A percentile compares a stretch with the other conserved stretches of the same genome.
phyloP scores from a whole-genome alignment of 352 stramenopile genomes.

The Poterioochromonas sp. region DNA sequence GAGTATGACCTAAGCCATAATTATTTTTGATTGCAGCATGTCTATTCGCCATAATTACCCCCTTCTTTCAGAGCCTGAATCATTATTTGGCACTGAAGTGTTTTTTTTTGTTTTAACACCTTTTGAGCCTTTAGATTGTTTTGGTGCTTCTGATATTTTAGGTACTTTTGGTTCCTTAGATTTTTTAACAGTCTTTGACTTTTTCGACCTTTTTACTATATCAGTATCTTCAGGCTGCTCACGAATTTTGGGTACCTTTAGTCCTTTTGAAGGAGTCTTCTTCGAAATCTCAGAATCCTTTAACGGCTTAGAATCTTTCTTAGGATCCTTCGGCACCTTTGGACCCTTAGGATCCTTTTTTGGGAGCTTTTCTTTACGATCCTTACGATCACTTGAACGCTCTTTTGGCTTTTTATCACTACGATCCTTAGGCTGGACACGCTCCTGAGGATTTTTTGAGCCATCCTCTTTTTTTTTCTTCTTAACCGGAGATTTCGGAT shows the following conservation, averaged over 20 bases:
- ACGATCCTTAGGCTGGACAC: conserved; percentile 29
- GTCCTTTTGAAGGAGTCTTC: conserved; percentile 30
- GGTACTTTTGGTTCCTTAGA: conserved; percentile 30
- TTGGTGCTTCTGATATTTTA: conserved; percentile 31
- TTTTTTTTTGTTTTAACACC: conserved; percentile 32
- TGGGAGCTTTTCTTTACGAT: conserved; percentile 30
- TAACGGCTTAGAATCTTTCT: conserved; percentile 31
- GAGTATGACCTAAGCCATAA: conserved; percentile 30
- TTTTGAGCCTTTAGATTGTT: conserved; percentile 31
- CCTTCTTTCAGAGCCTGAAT: conserved; percentile 30
- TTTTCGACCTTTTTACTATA: conserved; percentile 32
- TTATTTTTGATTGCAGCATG: conserved; percentile 31
- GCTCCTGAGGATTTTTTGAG: conserved; percentile 30
- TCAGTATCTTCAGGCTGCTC: conserved; percentile 29
- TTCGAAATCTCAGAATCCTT: conserved; percentile 31
- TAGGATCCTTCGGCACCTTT: conserved; percentile 29
- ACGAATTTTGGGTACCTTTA: conserved; percentile 31
- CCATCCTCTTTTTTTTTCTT: conserved; percentile 31
- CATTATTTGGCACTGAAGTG: conserved; percentile 30
- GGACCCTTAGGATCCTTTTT: conserved; percentile 30
- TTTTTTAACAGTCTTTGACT: conserved; percentile 32
- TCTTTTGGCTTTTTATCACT: conserved; percentile 31
- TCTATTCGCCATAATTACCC: conserved; percentile 30
- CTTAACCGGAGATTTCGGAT: conserved; percentile 30
- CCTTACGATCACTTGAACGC: conserved; percentile 29